A percentile compares a stretch with the other conserved stretches of the same genome.
phyloP scores from a whole-genome alignment of 495 filamentous ascomycete genomes.

The Aspergillus nidulans region DNA sequence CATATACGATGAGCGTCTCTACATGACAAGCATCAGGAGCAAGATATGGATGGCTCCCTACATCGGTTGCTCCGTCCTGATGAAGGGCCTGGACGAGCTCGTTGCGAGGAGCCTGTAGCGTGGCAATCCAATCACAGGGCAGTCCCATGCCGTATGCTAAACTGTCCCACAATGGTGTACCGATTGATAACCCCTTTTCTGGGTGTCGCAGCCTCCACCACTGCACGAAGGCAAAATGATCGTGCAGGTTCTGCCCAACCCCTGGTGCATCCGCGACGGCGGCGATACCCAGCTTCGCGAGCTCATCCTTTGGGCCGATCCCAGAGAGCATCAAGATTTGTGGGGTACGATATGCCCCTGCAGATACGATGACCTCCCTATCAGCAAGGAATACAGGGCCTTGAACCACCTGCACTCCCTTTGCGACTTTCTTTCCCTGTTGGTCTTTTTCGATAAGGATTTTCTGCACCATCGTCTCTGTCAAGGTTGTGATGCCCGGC shows the following conservation, averaged over 20 bases:
- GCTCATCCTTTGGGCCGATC: neutral
- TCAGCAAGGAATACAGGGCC: constrained; percentile 18
- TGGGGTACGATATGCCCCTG: constrained; percentile 22
- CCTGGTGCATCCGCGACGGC: neutral
- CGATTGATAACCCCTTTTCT: neutral
- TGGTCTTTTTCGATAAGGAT: constrained; percentile 15
- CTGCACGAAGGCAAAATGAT: constrained; percentile 5
- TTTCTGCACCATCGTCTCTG: constrained; percentile 21
- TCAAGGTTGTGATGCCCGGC: constrained; percentile 15
- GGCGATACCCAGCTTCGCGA: constrained; percentile 1
- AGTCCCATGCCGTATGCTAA: constrained; percentile 1
- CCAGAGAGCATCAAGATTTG: constrained; percentile 10
- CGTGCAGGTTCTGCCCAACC: constrained; percentile 9
- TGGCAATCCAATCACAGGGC: constrained; percentile 7
- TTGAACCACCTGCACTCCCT: constrained; percentile 22
- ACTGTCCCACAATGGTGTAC: neutral
- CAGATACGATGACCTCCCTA: constrained; percentile 28
- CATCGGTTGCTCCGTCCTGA: constrained; percentile 22
- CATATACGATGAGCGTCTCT: constrained; percentile 27
- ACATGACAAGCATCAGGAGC: constrained; percentile 1
- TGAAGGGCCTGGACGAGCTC: constrained; percentile 22
- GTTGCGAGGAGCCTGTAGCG: neutral
- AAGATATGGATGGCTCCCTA: constrained; percentile 15
- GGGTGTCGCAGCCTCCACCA: constrained; percentile 3
- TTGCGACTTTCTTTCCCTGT: constrained; percentile 17